A percentile compares a stretch with the other conserved stretches of the same genome.
Conservation (phyloP, 805 yeast species). For the Middelhovenomyces tepae region DNA sequence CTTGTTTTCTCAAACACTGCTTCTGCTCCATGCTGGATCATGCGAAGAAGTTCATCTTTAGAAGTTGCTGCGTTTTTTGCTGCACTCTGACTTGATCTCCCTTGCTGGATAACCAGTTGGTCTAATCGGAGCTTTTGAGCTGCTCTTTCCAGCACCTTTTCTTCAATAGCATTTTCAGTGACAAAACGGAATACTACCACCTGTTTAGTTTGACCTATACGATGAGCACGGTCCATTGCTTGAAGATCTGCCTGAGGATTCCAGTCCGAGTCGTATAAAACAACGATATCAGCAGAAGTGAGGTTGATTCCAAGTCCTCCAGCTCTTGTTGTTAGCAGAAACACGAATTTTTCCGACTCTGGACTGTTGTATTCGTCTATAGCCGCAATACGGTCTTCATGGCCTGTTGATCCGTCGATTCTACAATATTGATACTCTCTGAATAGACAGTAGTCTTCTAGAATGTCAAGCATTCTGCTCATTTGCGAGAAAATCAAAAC, state of each 20-base stretch:
- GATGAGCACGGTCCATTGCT: conserved; percentile 96
- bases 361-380: conserved; percentile 87
- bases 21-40: conserved; percentile 96
- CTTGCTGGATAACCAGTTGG: conserved; percentile 93
- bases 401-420: conserved; percentile 89
- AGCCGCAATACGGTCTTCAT: conserved; percentile 85
- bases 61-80: conserved; percentile 28
- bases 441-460: conserved; percentile 84
- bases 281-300: conserved; percentile 84
- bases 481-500: conserved; percentile 89
- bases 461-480: conserved; percentile 81
- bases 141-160: conserved; percentile 90
- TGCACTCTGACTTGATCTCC: conserved; percentile 40
- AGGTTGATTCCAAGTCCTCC: conserved; percentile 94
- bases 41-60: conserved; percentile 80
- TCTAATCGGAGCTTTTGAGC: conserved; percentile 89
- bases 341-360: conserved; percentile 70
- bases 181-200: conserved; percentile 87
- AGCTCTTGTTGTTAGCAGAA: conserved; percentile 85
- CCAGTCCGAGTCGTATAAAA: conserved; percentile 92
- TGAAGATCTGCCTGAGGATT: conserved; percentile 96
- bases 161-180: conserved; percentile 94
- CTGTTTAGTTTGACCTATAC: conserved; percentile 95
- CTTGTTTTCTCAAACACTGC: conserved; percentile 56
- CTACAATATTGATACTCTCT: conserved; percentile 83